Evolutionary conservation across 148 eudicot genomes (phyloP).

Genomic region (Rhododendron ferrugineum): DNA sequence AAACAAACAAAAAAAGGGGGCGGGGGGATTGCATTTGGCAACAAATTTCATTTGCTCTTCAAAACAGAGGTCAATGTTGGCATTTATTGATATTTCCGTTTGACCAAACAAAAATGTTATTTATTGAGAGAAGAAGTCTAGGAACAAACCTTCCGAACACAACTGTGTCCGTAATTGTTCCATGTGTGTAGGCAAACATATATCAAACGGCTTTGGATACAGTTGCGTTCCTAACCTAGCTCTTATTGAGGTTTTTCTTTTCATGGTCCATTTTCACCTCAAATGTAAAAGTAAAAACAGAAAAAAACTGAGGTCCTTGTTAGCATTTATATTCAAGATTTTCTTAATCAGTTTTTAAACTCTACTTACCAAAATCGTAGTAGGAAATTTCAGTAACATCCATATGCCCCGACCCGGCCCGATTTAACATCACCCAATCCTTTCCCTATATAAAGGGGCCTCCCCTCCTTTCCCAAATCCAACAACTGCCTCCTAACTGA

Average conservation of each 20-base stretch:
- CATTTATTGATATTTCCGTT: not conserved
- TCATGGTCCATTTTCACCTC: not conserved
- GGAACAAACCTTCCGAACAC: not conserved
- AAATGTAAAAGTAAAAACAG: not conserved
- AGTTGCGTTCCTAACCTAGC: not conserved
- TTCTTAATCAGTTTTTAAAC: not conserved
- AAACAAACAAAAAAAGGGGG: too few relatives aligned
- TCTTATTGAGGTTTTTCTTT: not conserved
- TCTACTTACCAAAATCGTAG: not conserved
- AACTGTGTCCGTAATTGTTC: too few relatives aligned
- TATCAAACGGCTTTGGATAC: not conserved
- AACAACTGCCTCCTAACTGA: not conserved
- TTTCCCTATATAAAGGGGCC: not conserved
- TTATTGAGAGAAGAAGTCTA: not conserved
- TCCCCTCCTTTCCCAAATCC: not conserved
- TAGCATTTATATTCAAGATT: not conserved
- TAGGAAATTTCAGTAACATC: not conserved
- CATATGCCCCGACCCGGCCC: not conserved
- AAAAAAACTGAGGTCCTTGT: not conserved
- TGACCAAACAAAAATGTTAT: too few relatives aligned
- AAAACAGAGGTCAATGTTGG: not conserved
- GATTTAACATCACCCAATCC: not conserved
- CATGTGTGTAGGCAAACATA: too few relatives aligned
- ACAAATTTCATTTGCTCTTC: not conserved
- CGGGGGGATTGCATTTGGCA: not conserved